These are phyloP conservation scores for Balamuthia mandrillaris DNA, from an alignment of 208 protist species.

Conservation along the genomic window DNA sequence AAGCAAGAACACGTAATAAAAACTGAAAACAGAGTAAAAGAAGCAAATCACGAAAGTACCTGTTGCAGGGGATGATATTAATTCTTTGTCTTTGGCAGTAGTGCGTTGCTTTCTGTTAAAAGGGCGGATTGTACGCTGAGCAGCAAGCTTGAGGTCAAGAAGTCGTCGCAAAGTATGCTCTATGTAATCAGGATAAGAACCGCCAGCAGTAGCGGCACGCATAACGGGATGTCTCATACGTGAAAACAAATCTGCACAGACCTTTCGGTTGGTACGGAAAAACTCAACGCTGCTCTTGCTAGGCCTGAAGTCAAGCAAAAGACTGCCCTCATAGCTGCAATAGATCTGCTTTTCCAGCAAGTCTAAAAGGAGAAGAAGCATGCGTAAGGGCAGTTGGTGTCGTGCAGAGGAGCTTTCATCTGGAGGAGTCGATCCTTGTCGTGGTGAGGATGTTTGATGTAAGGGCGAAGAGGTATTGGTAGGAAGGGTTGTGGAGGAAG, in stretches of 20 bases:
- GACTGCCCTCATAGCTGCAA: conserved; percentile 23
- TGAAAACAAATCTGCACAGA: conserved; percentile 53
- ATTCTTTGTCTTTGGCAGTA: no score
- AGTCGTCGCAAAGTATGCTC: conserved; percentile 37
- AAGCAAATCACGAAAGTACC: no score
- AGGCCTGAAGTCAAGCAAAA: neutral
- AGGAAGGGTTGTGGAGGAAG: neutral
- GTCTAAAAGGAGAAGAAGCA: conserved; percentile 48
- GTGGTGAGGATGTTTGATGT: no score
- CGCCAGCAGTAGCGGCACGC: conserved; percentile 14
- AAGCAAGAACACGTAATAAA: no score
- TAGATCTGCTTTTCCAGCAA: conserved; percentile 54
- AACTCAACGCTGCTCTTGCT: conserved; percentile 32
- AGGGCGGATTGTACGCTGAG: no score
- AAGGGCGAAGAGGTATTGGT: neutral
- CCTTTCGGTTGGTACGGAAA: conserved; percentile 49
- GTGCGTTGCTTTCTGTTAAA: no score
- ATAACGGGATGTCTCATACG: conserved; percentile 43
- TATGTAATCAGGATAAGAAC: conserved; percentile 35
- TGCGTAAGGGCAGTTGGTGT: neutral
- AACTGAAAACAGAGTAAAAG: no score
- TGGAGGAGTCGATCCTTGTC: neutral
- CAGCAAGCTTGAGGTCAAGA: neutral
- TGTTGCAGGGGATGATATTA: no score
- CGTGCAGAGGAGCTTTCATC: no score